These are phyloP conservation scores for Wickerhamomyces chaumierensis DNA, from an alignment of 805 yeast genomes.

Conservation along the genomic window DNA sequence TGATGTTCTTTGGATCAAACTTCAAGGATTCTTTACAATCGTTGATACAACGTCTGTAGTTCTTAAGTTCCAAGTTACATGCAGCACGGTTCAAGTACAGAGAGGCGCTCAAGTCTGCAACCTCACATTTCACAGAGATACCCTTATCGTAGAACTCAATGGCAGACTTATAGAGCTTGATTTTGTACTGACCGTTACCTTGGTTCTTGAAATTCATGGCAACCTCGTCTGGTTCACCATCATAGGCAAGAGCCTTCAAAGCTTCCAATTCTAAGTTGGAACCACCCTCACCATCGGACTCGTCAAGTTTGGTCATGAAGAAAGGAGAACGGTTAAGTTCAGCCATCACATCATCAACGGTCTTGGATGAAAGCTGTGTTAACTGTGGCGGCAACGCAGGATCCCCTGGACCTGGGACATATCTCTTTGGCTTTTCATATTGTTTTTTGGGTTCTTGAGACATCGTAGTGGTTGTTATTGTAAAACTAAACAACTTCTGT, in stretches of 20 bases:
- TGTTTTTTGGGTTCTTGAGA: background rate
- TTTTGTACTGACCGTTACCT: constrained; percentile 80
- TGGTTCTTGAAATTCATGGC: constrained; percentile 85
- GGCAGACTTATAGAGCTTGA: constrained; percentile 66
- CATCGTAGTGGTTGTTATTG: background rate
- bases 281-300: constrained; percentile 66
- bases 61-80: constrained; percentile 74
- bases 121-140: constrained; percentile 55
- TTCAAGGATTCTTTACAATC: constrained; percentile 69
- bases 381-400: constrained; percentile 79
- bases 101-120: constrained; percentile 42
- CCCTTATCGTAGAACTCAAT: constrained; percentile 73
- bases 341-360: constrained; percentile 63
- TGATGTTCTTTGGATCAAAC: constrained; percentile 57
- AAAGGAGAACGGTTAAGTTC: constrained; percentile 83
- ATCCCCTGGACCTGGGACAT: constrained; percentile 41
- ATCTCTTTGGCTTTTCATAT: constrained; percentile 23
- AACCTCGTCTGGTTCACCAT: constrained; percentile 89
- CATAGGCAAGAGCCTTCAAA: constrained; percentile 80
- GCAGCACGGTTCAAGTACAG: constrained; percentile 81
- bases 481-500: too few relatives aligned
- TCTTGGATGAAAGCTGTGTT: constrained; percentile 45
- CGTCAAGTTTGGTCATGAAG: constrained; percentile 84
- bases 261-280: constrained; percentile 76
- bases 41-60: constrained; percentile 76